These are phyloP conservation scores for Chaetomiaceae sp. DNA, from an alignment of 2,329 filamentous ascomycete species.

Conservation along the genomic window DNA sequence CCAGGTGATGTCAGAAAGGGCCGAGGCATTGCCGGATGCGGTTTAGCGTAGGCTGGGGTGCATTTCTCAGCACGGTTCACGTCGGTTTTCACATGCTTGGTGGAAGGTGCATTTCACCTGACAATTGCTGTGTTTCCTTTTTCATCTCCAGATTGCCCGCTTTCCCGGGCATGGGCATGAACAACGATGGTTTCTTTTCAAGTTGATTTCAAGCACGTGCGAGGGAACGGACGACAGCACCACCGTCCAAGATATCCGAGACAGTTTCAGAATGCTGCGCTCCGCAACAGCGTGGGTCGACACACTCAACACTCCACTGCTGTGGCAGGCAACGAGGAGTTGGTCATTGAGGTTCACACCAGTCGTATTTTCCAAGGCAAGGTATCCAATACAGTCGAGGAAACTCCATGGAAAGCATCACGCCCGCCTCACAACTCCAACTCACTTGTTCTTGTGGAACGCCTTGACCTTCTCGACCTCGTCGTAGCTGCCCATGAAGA, in stretches of 20 bases:
- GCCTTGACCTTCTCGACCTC: slow-evolving; percentile 95
- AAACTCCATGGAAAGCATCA: too few species aligned
- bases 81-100: slow-evolving; percentile 6
- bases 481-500: slow-evolving; percentile 91
- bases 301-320: too few species aligned
- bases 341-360: too few species aligned
- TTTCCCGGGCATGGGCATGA: too few species aligned
- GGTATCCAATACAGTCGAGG: neutral
- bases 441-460: slow-evolving; percentile 73
- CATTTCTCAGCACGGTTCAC: slow-evolving; percentile 11
- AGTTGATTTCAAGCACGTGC: too few species aligned
- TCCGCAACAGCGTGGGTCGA: too few species aligned
- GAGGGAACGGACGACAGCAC: too few species aligned
- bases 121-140: neutral
- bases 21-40: slow-evolving; percentile 27
- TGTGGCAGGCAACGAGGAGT: too few species aligned
- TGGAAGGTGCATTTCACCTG: neutral
- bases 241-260: too few species aligned
- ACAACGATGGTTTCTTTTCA: too few species aligned
- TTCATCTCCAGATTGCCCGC: neutral
- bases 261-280: too few species aligned
- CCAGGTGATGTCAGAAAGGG: slow-evolving; percentile 30
- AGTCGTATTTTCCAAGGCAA: neutral
- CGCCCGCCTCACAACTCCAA: slow-evolving; percentile 15
- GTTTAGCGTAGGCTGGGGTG: slow-evolving; percentile 23